These are phyloP conservation scores for Kwoniella botswanensis DNA, from an alignment of 768 basidiomycete genomes.

Conservation along the genomic window DNA sequence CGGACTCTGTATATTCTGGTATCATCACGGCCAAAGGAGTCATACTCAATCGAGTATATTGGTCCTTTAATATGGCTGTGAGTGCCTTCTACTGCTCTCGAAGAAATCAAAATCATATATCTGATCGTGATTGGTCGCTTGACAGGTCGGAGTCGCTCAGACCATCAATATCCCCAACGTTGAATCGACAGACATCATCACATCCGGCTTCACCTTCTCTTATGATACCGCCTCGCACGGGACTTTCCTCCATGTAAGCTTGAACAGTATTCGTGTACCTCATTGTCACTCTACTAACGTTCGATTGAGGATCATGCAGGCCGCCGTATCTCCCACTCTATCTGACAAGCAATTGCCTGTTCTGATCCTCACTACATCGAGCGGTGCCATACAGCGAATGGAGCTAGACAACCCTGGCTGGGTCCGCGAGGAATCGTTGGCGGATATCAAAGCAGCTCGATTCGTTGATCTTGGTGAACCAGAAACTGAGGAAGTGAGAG, in stretches of 20 bases:
- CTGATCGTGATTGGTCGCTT: neutral
- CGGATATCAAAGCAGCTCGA: conserved; percentile 68
- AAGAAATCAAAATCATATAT: too few relatives aligned
- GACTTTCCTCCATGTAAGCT: conserved; percentile 68
- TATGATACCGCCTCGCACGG: conserved; percentile 74
- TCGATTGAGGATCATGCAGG: conserved; percentile 17
- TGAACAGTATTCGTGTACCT: neutral
- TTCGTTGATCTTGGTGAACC: conserved; percentile 79
- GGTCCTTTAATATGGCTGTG: conserved; percentile 68
- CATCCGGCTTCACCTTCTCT: conserved; percentile 63
- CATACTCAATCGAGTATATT: conserved; percentile 70
- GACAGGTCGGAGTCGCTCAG: conserved; percentile 34
- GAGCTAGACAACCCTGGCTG: conserved; percentile 67
- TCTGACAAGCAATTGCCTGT: conserved; percentile 32
- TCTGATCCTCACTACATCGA: conserved; percentile 67
- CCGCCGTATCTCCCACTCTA: conserved; percentile 28
- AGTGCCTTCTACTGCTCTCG: conserved; percentile 39
- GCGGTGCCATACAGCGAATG: conserved; percentile 79
- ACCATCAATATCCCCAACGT: conserved; percentile 30
- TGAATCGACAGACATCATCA: conserved; percentile 27
- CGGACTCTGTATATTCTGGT: conserved; percentile 67
- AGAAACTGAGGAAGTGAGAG: conserved; percentile 57
- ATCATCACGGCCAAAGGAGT: conserved; percentile 63
- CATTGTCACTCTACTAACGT: too few relatives aligned
- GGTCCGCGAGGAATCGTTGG: conserved; percentile 80